Conservation (phyloP, 768 basidiomycete genomes). For the Amyloporia xantha region DNA sequence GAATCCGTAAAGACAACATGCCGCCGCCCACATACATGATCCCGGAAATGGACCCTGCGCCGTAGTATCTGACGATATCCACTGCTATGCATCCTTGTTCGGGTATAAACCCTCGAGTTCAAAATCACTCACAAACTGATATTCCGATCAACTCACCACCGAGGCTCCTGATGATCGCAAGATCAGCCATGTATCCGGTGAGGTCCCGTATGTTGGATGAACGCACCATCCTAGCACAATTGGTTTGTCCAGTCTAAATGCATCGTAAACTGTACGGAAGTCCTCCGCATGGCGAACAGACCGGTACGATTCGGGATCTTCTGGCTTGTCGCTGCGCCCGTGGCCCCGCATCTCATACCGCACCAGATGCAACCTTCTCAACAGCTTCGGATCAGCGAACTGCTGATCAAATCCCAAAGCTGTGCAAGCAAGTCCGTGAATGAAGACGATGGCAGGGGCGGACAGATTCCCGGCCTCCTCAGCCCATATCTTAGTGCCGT, state of each 20-base stretch:
- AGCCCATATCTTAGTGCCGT: conserved; percentile 36
- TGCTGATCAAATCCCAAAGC: conserved; percentile 32
- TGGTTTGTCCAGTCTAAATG: conserved; percentile 17
- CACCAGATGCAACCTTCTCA: conserved; percentile 24
- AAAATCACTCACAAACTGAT: no score
- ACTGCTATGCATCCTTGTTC: not conserved
- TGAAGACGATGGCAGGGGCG: conserved; percentile 34
- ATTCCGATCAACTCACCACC: conserved; percentile 20
- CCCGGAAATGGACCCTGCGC: conserved; percentile 16
- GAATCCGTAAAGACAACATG: conserved; percentile 11
- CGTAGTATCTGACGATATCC: conserved; percentile 16
- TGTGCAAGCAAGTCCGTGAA: conserved; percentile 35
- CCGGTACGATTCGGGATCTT: conserved; percentile 16
- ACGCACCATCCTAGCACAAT: conserved; percentile 20
- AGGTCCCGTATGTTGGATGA: not conserved
- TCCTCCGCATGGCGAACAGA: conserved; percentile 23
- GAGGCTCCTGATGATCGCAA: conserved; percentile 12
- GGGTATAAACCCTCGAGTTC: not conserved
- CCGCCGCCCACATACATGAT: conserved; percentile 20
- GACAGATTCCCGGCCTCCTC: conserved; percentile 31
- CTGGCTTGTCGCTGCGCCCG: conserved; percentile 22
- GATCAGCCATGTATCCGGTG: no score
- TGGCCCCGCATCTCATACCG: conserved; percentile 28
- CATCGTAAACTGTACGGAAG: conserved; percentile 23
- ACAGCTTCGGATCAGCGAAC: conserved; percentile 27